Conservation (phyloP, 805 yeast species). For the Lipomyces yamanashiensis region DNA sequence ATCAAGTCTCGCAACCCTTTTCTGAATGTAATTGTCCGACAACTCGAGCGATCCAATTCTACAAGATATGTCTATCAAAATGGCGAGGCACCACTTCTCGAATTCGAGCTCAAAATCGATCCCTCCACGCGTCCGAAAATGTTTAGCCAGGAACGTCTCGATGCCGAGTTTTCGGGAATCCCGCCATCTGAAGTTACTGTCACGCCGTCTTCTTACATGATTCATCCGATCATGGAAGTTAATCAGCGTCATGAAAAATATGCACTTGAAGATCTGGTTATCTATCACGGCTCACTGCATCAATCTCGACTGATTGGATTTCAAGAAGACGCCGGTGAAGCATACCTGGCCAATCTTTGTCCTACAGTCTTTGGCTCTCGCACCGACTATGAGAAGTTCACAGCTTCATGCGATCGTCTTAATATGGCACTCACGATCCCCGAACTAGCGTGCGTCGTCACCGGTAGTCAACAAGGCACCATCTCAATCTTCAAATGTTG, state of each 20-base stretch:
- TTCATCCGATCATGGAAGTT: constrained; percentile 8
- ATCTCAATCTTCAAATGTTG: constrained; percentile 30
- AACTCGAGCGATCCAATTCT: background rate
- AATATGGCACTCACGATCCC: constrained; percentile 20
- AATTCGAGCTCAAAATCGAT: constrained; percentile 14
- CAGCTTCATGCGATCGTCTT: constrained; percentile 24
- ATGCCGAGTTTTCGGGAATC: background rate
- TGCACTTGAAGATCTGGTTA: constrained; percentile 9
- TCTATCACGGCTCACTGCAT: constrained; percentile 26
- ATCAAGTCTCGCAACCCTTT: constrained; percentile 27
- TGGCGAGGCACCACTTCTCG: constrained; percentile 10
- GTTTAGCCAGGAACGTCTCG: constrained; percentile 2
- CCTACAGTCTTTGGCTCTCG: constrained; percentile 34
- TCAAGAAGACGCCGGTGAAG: background rate
- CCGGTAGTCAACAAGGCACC: constrained; percentile 27
- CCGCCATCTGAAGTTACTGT: background rate
- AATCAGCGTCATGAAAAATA: constrained; percentile 6
- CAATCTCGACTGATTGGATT: constrained; percentile 29
- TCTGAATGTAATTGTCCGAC: constrained; percentile 14
- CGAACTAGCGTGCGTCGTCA: constrained; percentile 25
- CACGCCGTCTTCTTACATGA: constrained; percentile 15
- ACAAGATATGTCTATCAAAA: constrained; percentile 11
- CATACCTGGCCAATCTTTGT: constrained; percentile 22
- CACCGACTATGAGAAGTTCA: constrained; percentile 19
- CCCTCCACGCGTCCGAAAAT: constrained; percentile 1